phyloP scores from a whole-genome alignment of 2,329 filamentous ascomycete genomes.

The Penicillium sp. region DNA sequence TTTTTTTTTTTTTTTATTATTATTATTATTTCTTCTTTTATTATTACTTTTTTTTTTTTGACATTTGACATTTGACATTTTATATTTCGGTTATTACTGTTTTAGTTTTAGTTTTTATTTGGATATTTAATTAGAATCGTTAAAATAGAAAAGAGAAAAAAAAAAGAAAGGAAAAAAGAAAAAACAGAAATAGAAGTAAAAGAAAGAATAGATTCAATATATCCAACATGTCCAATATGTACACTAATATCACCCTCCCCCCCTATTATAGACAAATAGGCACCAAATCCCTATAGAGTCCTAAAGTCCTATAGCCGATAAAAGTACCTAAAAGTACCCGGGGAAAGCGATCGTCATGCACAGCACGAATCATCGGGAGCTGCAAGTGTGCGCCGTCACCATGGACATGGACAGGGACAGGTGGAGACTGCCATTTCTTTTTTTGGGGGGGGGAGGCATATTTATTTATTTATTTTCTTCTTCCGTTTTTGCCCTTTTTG shows the following conservation, averaged over 20 bases:
- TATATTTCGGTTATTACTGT: not conserved
- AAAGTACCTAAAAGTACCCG: constrained; percentile 10
- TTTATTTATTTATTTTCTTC: not conserved
- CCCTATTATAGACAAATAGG: not conserved
- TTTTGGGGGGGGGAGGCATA: no score
- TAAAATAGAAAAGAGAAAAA: not conserved
- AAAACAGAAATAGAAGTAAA: not conserved
- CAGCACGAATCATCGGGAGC: constrained; percentile 22
- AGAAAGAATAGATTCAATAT: not conserved
- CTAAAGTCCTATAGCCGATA: no score
- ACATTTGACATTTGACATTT: no score
- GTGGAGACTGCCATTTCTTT: constrained; percentile 17
- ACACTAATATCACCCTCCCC: not conserved
- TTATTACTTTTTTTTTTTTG: not conserved
- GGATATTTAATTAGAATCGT: not conserved
- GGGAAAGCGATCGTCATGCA: constrained; percentile 20
- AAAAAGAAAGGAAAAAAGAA: not conserved
- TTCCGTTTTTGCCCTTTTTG: not conserved
- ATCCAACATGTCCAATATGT: not conserved
- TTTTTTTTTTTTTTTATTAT: not conserved
- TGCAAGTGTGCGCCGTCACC: constrained; percentile 30
- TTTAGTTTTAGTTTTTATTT: not conserved
- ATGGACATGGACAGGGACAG: constrained; percentile 29
- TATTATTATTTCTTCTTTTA: not conserved
- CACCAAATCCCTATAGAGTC: not conserved